A percentile compares a stretch with the other conserved stretches of the same genome.
Evolutionary conservation across 2,329 filamentous ascomycete genomes (phyloP).

Genomic region (Fusarium praegraminearum): DNA sequence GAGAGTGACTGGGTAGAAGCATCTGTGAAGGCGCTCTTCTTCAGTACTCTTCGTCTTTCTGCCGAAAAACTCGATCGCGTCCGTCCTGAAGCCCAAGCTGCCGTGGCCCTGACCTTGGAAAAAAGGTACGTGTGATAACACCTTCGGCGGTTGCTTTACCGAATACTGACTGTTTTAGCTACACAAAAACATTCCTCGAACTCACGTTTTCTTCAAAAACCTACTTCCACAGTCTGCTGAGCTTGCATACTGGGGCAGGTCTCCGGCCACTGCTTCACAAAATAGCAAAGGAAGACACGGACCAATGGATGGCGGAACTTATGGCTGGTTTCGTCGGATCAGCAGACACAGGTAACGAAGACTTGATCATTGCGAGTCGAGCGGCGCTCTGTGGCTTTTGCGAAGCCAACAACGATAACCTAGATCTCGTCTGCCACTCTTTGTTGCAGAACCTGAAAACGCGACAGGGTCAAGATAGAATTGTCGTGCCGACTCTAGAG

Average conservation of each 20-base stretch:
- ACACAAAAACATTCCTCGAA: slow-evolving; percentile 51
- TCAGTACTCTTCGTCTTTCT: slow-evolving; percentile 73
- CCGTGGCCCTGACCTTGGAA: slow-evolving; percentile 60
- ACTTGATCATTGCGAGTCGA: slow-evolving; percentile 76
- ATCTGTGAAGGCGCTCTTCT: slow-evolving; percentile 58
- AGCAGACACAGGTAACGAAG: slow-evolving; percentile 82
- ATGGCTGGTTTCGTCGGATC: slow-evolving; percentile 78
- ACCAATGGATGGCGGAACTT: slow-evolving; percentile 63
- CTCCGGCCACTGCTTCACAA: slow-evolving; percentile 55
- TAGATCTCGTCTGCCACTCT: slow-evolving; percentile 61
- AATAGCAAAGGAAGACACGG: slow-evolving; percentile 50
- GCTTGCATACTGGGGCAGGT: slow-evolving; percentile 55
- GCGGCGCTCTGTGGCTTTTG: slow-evolving; percentile 71
- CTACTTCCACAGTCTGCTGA: slow-evolving; percentile 70
- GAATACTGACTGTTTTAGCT: slow-evolving; percentile 50
- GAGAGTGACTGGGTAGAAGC: slow-evolving; percentile 42
- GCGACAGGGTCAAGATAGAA: slow-evolving; percentile 72
- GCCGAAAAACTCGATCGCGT: slow-evolving; percentile 93
- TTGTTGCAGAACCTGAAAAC: slow-evolving; percentile 66
- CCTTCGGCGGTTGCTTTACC: not conserved
- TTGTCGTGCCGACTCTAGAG: slow-evolving; percentile 81
- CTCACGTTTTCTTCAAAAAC: slow-evolving; percentile 67
- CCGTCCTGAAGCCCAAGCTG: slow-evolving; percentile 72
- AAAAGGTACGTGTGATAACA: slow-evolving; percentile 56
- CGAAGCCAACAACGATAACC: slow-evolving; percentile 53